Evolutionary conservation across 164 flowering plant genomes (phyloP).

Genomic region (Warburgia ugandensis): DNA sequence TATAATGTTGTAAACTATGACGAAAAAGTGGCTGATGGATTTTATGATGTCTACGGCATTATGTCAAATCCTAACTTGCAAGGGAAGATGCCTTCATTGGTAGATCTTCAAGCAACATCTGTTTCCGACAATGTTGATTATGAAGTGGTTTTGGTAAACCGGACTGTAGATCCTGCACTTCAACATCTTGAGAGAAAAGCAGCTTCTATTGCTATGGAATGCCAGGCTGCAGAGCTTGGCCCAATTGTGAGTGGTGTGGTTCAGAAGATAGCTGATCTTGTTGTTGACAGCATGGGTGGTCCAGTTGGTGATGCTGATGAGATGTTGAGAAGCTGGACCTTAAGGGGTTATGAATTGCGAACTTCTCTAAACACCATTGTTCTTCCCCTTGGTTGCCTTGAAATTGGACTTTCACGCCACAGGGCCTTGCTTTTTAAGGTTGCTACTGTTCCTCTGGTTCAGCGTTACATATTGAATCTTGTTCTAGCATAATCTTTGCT

Average conservation of each 20-base stretch:
- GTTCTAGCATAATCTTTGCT: background rate
- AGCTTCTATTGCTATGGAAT: constrained; percentile 35
- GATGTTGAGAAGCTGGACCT: constrained; percentile 61
- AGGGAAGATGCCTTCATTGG: constrained; percentile 72
- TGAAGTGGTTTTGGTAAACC: constrained; percentile 82
- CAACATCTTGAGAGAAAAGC: constrained; percentile 69
- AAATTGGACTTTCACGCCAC: constrained; percentile 94
- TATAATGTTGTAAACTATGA: constrained; percentile 78
- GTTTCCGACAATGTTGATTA: constrained; percentile 45
- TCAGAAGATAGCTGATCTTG: constrained; percentile 77
- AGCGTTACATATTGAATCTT: background rate
- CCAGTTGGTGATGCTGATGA: constrained; percentile 90
- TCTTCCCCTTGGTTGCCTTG: constrained; percentile 85
- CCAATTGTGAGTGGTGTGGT: constrained; percentile 50
- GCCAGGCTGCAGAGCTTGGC: constrained; percentile 29
- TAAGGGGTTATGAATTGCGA: constrained; percentile 54
- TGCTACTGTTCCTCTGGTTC: background rate
- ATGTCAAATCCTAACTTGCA: constrained; percentile 35
- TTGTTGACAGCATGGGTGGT: constrained; percentile 90
- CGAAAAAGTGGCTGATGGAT: constrained; percentile 84
- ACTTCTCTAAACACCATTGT: constrained; percentile 47
- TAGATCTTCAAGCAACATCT: constrained; percentile 69
- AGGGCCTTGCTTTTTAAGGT: constrained; percentile 98
- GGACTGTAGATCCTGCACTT: constrained; percentile 52
- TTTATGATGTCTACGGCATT: constrained; percentile 80